Conservation (phyloP, 192 early-diverging fungal genomes). For the Haplosporangium gracile region DNA sequence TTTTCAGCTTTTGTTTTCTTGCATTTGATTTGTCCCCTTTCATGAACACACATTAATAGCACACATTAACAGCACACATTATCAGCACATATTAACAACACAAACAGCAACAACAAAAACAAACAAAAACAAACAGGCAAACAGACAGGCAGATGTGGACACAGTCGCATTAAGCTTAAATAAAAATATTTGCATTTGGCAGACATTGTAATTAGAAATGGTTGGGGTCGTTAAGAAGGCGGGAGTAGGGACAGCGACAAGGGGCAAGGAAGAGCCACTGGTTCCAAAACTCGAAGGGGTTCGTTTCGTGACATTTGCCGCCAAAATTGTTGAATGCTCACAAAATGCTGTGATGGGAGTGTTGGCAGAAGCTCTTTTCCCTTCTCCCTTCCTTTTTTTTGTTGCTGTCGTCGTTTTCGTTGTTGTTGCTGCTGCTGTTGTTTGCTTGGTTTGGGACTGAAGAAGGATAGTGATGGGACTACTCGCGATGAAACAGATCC, state of each 20-base stretch:
- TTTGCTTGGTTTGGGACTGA: not conserved
- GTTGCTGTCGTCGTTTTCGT: not conserved
- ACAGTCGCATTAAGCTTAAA: not conserved
- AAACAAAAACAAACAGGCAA: not conserved
- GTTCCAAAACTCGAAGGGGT: not conserved
- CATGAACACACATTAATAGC: not conserved
- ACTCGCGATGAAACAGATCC: slow-evolving; percentile 49
- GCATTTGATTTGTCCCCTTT: not conserved
- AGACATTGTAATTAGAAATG: not conserved
- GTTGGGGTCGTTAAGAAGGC: not conserved
- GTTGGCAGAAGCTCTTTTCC: not conserved
- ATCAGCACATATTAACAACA: not conserved
- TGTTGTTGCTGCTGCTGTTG: not conserved
- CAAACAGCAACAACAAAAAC: not conserved
- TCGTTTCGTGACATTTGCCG: not conserved
- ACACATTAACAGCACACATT: too few species aligned
- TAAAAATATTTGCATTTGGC: not conserved
- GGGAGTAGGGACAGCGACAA: not conserved
- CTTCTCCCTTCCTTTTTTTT: not conserved
- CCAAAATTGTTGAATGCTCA: not conserved
- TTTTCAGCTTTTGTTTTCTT: not conserved
- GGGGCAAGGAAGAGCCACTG: too few species aligned
- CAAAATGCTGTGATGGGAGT: not conserved
- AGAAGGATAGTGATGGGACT: not conserved
- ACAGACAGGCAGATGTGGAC: not conserved